A percentile compares a stretch with the other conserved stretches of the same genome.
phyloP scores from a whole-genome alignment of 306 rosid genomes.

The Prinsepia uniflora region DNA sequence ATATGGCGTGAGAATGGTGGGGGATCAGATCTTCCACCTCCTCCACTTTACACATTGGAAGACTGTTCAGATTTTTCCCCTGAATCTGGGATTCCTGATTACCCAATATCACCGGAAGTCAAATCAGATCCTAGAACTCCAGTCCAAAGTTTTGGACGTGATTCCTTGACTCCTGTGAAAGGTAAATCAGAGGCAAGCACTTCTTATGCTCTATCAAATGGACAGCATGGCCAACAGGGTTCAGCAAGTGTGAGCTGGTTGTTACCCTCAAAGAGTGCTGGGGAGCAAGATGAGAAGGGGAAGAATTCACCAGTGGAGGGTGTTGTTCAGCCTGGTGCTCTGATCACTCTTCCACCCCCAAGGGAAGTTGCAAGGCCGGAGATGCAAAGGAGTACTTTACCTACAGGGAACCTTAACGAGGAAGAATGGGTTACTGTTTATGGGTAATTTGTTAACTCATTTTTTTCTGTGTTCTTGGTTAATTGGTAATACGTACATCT shows the following conservation, averaged over 20 bases:
- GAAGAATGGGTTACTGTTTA: constrained; percentile 98
- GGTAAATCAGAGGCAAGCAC: constrained; percentile 73
- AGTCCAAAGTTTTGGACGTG: constrained; percentile 44
- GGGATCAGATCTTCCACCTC: constrained; percentile 88
- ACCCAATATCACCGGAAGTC: constrained; percentile 75
- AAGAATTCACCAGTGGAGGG: constrained; percentile 92
- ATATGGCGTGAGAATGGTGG: constrained; percentile 74
- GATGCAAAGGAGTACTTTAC: constrained; percentile 64
- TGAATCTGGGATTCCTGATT: constrained; percentile 81
- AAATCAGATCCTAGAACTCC: constrained; percentile 69
- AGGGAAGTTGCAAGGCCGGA: constrained; percentile 92
- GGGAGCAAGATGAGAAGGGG: constrained; percentile 80
- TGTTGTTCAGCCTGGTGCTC: constrained; percentile 83
- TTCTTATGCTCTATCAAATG: constrained; percentile 60
- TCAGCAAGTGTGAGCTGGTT: constrained; percentile 66
- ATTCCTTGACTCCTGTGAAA: constrained; percentile 54
- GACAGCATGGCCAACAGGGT: constrained; percentile 62
- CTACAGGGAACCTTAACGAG: constrained; percentile 67
- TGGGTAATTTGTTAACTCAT: constrained; percentile 54
- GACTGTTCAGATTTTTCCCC: constrained; percentile 91
- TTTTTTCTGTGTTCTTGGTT: not conserved
- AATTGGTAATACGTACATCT: not conserved
- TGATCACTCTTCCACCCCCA: constrained; percentile 83
- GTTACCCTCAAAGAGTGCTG: constrained; percentile 71
- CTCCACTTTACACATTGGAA: constrained; percentile 86